Percentiles rank a stretch among this genome's conserved stretches.
Conservation (phyloP, 768 basidiomycete genomes). For the Tephrocybe sp. region DNA sequence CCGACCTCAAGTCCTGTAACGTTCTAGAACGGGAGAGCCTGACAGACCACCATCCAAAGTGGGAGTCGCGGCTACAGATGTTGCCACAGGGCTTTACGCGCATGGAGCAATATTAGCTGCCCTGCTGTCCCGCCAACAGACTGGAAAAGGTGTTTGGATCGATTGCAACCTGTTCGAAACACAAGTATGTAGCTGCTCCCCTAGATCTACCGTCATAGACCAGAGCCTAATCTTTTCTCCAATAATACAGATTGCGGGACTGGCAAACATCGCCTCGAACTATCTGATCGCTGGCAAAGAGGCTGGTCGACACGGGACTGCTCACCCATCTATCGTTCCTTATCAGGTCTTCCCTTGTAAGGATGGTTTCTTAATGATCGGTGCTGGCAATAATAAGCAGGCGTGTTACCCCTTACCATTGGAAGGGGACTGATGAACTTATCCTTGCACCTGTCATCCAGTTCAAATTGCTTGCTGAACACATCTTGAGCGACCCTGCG, state of each 20-base stretch:
- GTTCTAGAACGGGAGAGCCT: constrained; percentile 77
- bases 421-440: neutral
- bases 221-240: neutral
- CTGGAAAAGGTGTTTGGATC: constrained; percentile 86
- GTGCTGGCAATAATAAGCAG: constrained; percentile 88
- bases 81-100: constrained; percentile 85
- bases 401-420: constrained; percentile 28
- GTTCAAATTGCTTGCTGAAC: constrained; percentile 67
- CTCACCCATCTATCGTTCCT: constrained; percentile 91
- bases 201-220: neutral
- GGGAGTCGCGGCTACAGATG: constrained; percentile 92
- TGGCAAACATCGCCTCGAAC: constrained; percentile 91
- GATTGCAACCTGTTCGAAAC: constrained; percentile 93
- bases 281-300: constrained; percentile 86
- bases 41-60: constrained; percentile 88
- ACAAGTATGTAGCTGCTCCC: constrained; percentile 50
- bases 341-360: constrained; percentile 89
- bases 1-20: neutral
- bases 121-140: constrained; percentile 75
- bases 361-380: constrained; percentile 90
- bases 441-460: constrained; percentile 24
- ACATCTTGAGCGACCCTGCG: constrained; percentile 58
- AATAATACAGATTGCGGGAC: constrained; percentile 68
- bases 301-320: constrained; percentile 84
- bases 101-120: constrained; percentile 94